Evolutionary conservation across 2,329 filamentous ascomycete species (phyloP).

Genomic region (Penicillium sp.): DNA sequence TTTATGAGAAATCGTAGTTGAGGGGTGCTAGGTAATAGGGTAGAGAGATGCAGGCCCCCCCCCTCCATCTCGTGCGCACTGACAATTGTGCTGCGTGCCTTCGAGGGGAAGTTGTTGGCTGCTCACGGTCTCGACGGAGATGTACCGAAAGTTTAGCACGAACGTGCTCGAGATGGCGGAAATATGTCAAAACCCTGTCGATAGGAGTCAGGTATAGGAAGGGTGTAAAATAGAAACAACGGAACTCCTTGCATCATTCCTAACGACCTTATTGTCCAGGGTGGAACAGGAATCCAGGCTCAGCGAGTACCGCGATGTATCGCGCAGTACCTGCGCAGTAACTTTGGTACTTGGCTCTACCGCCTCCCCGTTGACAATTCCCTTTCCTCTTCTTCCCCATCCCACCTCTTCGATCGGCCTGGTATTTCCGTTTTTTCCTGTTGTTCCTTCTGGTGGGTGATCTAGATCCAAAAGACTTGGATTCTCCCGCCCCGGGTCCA

Average conservation of each 20-base stretch:
- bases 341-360: conserved; percentile 25
- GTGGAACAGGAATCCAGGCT: neutral
- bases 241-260: conserved; percentile 8
- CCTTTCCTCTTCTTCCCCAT: conserved; percentile 9
- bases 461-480: conserved; percentile 1
- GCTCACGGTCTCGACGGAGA: neutral
- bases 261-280: neutral
- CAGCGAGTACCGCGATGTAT: conserved; percentile 8
- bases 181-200: too few species aligned
- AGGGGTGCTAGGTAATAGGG: neutral
- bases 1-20: neutral
- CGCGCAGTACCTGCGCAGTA: conserved; percentile 17
- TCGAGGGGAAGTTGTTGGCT: conserved; percentile 1
- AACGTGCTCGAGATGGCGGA: neutral
- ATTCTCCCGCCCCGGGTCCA: conserved; percentile 16
- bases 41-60: neutral
- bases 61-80: conserved; percentile 20
- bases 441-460: neutral
- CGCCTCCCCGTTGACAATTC: conserved; percentile 12
- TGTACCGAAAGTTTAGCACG: neutral
- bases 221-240: neutral
- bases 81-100: conserved; percentile 6
- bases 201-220: neutral
- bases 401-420: conserved; percentile 9
- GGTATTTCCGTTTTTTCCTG: neutral